Conservation (phyloP, 78 protist species). For the Pirum gemmata region DNA sequence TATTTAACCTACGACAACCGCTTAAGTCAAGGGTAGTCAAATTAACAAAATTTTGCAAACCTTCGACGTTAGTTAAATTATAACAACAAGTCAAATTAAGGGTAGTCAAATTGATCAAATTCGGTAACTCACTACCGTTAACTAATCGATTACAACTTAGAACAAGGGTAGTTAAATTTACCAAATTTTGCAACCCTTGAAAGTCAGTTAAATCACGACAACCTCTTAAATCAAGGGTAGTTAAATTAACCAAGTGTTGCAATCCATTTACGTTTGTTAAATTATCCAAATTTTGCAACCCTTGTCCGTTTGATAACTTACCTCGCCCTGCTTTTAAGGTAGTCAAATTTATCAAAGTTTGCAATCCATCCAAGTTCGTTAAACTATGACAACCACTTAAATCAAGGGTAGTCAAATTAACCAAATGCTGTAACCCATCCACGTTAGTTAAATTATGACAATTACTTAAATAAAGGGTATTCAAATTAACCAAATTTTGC, state of each 20-base stretch:
- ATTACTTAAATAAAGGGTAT: neutral
- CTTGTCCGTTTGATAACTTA: no score
- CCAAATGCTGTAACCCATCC: neutral
- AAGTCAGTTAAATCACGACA: neutral
- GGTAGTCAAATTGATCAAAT: neutral
- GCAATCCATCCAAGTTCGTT: neutral
- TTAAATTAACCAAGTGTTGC: neutral
- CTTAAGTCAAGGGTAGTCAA: neutral
- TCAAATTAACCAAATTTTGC: neutral
- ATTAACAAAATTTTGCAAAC: neutral
- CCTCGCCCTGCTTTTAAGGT: no score
- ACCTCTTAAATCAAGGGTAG: neutral
- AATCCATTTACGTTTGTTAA: neutral
- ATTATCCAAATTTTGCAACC: neutral
- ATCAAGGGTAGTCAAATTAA: neutral
- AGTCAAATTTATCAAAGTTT: neutral
- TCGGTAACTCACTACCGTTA: no score
- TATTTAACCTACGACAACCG: neutral
- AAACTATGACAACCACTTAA: neutral
- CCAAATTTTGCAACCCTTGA: neutral
- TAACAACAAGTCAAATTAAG: neutral
- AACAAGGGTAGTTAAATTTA: neutral
- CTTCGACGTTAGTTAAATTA: neutral
- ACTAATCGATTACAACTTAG: neutral
- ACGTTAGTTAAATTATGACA: neutral